A percentile compares a stretch with the other conserved stretches of the same genome.
Conservation (phyloP, 306 rosid species). For the Sindora glabra region DNA sequence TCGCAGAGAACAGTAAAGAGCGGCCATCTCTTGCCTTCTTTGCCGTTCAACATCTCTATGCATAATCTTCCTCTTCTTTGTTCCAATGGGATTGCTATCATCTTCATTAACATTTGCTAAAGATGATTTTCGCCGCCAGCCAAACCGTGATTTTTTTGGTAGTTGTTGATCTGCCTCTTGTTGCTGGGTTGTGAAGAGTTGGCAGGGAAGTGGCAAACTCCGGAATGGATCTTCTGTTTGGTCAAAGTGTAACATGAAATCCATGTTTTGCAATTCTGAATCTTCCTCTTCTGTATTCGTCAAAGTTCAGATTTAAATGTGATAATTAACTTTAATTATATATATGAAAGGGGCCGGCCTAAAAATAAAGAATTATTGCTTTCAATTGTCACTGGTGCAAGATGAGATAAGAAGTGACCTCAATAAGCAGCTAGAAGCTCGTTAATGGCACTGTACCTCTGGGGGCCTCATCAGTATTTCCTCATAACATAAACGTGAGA, state of each 20-base stretch:
- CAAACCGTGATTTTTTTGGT: background rate
- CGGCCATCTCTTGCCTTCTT: conserved; percentile 45
- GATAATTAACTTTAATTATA: too few relatives aligned
- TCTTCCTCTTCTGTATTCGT: background rate
- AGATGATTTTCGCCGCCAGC: background rate
- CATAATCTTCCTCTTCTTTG: conserved; percentile 20
- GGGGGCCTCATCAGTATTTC: background rate
- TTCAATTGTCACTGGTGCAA: background rate
- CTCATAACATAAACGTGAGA: background rate
- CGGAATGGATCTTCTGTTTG: conserved; percentile 23
- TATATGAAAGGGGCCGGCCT: too few relatives aligned
- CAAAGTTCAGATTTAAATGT: background rate
- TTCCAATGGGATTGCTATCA: background rate
- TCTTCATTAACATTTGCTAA: background rate
- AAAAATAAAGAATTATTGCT: too few relatives aligned
- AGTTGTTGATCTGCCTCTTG: conserved; percentile 4
- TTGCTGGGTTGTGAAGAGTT: background rate
- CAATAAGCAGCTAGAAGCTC: background rate
- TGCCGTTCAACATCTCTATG: conserved; percentile 42
- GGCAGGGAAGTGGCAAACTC: background rate
- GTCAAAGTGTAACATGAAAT: conserved; percentile 9
- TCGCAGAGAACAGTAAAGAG: conserved; percentile 28
- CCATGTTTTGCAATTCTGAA: conserved; percentile 18
- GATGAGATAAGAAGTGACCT: conserved; percentile 19
- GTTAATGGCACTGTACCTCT: conserved; percentile 6